Percentiles rank a stretch among this genome's conserved stretches.
Evolutionary conservation across 805 yeast genomes (phyloP).

Genomic region (Babjeviella inositovora): DNA sequence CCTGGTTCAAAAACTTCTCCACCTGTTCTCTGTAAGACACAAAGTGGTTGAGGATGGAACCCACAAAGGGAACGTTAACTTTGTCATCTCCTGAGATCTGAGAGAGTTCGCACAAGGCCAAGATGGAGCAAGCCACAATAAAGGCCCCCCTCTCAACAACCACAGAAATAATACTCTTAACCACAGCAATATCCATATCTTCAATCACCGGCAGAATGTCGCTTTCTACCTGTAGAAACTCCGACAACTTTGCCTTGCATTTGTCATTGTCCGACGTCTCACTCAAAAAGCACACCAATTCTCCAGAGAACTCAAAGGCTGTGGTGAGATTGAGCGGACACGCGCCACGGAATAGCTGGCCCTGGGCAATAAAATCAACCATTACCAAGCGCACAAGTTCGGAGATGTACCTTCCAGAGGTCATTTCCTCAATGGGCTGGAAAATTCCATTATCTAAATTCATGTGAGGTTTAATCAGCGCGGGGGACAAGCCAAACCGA

Average conservation of each 20-base stretch:
- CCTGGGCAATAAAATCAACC: slow-evolving; percentile 11
- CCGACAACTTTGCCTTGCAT: slow-evolving; percentile 6
- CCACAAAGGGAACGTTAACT: slow-evolving; percentile 28
- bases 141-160: slow-evolving; percentile 28
- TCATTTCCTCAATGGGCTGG: slow-evolving; percentile 40
- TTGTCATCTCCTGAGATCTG: slow-evolving; percentile 5
- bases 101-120: slow-evolving; percentile 16
- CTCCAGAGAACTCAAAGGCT: slow-evolving; percentile 19
- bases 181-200: slow-evolving; percentile 9
- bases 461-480: slow-evolving; percentile 10
- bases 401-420: slow-evolving; percentile 40
- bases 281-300: slow-evolving; percentile 18
- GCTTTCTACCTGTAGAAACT: slow-evolving; percentile 8
- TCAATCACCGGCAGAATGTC: slow-evolving; percentile 4
- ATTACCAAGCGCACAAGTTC: slow-evolving; percentile 30
- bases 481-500: slow-evolving; percentile 3
- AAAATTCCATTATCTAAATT: slow-evolving; percentile 13
- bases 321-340: slow-evolving; percentile 1
- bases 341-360: slow-evolving; percentile 3
- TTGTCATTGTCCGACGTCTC: slow-evolving; percentile 10
- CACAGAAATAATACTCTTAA: slow-evolving; percentile 14
- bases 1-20: slow-evolving; percentile 6
- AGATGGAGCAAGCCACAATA: slow-evolving; percentile 20
- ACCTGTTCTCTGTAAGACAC: slow-evolving; percentile 15
- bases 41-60: slow-evolving; percentile 32